These are phyloP conservation scores for Brachypodium distachyon DNA, from an alignment of 202 grass and related monocot genomes.

Conservation along the genomic window DNA sequence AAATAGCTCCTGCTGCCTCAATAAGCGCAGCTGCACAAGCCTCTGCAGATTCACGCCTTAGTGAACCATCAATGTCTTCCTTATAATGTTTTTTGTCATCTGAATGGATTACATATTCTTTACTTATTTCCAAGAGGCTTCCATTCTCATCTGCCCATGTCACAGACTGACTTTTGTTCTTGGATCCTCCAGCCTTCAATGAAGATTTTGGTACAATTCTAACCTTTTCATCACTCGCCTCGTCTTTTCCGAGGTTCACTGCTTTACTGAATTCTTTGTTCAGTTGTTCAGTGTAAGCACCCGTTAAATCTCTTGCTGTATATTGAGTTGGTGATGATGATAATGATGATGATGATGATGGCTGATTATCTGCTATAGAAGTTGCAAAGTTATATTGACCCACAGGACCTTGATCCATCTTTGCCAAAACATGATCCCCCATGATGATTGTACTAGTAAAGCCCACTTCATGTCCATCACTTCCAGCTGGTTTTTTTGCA, in stretches of 20 bases:
- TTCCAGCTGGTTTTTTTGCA: constrained; percentile 16
- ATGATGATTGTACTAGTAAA: constrained; percentile 36
- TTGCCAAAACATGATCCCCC: constrained; percentile 24
- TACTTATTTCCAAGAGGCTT: constrained; percentile 24
- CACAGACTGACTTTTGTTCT: constrained; percentile 40
- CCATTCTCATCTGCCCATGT: constrained; percentile 62
- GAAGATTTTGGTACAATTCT: constrained; percentile 54
- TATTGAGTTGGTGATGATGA: constrained; percentile 17
- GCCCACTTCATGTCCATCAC: constrained; percentile 20
- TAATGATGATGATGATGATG: constrained; percentile 26
- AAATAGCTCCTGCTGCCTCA: constrained; percentile 63
- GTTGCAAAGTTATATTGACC: constrained; percentile 24
- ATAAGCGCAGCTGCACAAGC: constrained; percentile 68
- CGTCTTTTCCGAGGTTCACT: constrained; percentile 8
- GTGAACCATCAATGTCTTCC: constrained; percentile 36
- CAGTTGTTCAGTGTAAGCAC: constrained; percentile 11
- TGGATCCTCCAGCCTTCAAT: constrained; percentile 50
- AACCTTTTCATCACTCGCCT: constrained; percentile 22
- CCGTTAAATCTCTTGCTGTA: background rate
- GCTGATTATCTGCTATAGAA: constrained; percentile 10
- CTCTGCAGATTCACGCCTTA: constrained; percentile 71
- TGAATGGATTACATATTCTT: constrained; percentile 23
- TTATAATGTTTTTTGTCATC: constrained; percentile 14
- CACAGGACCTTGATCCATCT: constrained; percentile 6
- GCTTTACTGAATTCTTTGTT: constrained; percentile 6